These are phyloP conservation scores for Alternaria postmessia DNA, from an alignment of 2,329 filamentous ascomycete genomes.

Conservation along the genomic window DNA sequence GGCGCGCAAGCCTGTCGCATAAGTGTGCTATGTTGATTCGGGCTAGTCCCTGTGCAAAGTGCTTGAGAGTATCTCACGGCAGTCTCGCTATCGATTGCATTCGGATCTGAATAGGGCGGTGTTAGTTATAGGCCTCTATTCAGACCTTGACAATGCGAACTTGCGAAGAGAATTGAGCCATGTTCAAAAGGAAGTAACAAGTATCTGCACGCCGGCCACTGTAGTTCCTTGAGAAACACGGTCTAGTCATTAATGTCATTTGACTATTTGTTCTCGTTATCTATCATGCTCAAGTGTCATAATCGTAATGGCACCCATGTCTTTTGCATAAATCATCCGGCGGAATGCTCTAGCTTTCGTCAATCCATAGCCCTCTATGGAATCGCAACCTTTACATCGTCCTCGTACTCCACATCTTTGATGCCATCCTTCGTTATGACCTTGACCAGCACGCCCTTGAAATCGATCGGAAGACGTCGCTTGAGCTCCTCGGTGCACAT, in stretches of 20 bases:
- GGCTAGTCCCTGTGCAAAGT: not conserved
- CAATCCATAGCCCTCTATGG: constrained; percentile 54
- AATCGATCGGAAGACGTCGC: constrained; percentile 95
- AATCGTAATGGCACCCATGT: constrained; percentile 9
- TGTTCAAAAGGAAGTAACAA: not conserved
- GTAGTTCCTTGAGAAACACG: not conserved
- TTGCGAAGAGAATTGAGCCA: not conserved
- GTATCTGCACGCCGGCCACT: not conserved
- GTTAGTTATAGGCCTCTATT: not conserved
- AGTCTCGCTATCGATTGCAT: not conserved
- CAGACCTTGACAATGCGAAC: not conserved
- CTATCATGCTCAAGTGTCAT: constrained; percentile 10
- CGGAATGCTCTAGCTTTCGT: constrained; percentile 4
- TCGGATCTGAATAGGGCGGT: not conserved
- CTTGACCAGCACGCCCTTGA: constrained; percentile 96
- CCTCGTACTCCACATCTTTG: constrained; percentile 82
- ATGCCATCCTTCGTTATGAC: constrained; percentile 95
- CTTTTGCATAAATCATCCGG: constrained; percentile 10
- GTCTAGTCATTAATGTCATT: not conserved
- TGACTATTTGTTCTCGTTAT: constrained; percentile 1
- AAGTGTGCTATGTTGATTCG: not conserved
- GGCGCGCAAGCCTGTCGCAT: not conserved
- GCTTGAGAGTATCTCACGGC: not conserved
- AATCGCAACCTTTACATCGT: constrained; percentile 74
- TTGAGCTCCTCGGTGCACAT: constrained; percentile 98